Evolutionary conservation across 2,329 filamentous ascomycete species (phyloP), one percentile per base, ranked within the genome.

Genomic region (Chaetomium sp.): DNA sequence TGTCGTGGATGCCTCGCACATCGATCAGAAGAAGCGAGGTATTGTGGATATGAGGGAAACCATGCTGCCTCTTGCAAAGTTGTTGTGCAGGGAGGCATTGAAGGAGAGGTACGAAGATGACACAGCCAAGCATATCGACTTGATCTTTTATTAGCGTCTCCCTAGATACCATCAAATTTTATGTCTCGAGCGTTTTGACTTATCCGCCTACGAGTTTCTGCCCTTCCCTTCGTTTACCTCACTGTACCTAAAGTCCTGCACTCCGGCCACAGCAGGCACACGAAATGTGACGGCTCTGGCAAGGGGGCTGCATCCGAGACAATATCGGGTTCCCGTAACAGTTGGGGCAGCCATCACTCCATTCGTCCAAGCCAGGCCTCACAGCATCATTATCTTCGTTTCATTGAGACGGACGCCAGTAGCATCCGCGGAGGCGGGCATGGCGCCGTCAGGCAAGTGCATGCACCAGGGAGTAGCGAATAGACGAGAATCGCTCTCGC

Each of bases 1-100:
- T 38, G 86, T 98, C 9, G 85, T 98, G 35, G 95, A 99, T 78
- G 92, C 91, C 16, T 97, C 93, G 8, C 90, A 97, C 74, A 91
- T 97, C 69, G 94, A 99, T 77, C 87, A 91, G 77, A 99, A 99
- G 83, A 96, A 96, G 82, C 85, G 93, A 55, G 92, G 93, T 0
- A 87, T 99, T 68, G 87, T 97, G 76, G 95, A 98, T 74, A 97
- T 98, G 92, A 92, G 91, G 76, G 95, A 99, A 67, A 92, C 92
- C 0, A 89, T 93, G 80, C 83, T 93, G 72, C 91, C 92, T 7
- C 83, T 98, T 56, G 85, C 92, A 54, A 85, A 87, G 67, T 87
- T 96, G 74, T 79, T 99, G 58, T 85, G 88, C 38, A 83, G 87
- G 62, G 80, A 85, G 19, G 88, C 91, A 72, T 84, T 97, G 70